Conservation (phyloP, 495 filamentous ascomycete genomes). For the Cercophora samala region DNA sequence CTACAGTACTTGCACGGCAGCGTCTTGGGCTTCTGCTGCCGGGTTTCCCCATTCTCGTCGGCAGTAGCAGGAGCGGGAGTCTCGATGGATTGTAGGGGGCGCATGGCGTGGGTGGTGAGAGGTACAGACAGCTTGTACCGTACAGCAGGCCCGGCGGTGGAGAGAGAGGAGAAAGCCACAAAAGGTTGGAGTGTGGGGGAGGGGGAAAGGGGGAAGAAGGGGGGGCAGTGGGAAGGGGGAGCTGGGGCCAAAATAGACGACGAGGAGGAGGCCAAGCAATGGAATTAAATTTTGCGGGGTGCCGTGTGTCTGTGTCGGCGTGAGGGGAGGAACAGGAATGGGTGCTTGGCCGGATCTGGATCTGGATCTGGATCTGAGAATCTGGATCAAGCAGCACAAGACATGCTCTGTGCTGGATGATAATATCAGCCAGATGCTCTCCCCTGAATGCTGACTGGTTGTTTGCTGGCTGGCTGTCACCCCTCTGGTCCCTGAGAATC, state of each 20-base stretch:
- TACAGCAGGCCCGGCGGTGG: conserved; percentile 23
- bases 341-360: background rate
- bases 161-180: conserved; percentile 9
- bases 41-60: conserved; percentile 47
- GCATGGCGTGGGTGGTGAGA: conserved; percentile 35
- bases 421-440: background rate
- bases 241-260: conserved; percentile 17
- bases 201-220: conserved; percentile 22
- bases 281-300: conserved; percentile 26
- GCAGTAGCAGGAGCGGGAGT: conserved; percentile 40
- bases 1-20: conserved; percentile 55
- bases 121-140: conserved; percentile 23
- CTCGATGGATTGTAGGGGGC: conserved; percentile 50
- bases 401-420: conserved; percentile 20
- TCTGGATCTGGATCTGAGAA: background rate
- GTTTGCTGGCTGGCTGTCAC: background rate
- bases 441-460: background rate
- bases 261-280: conserved; percentile 13
- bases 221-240: conserved; percentile 13
- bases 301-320: conserved; percentile 17
- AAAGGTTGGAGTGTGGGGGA: background rate
- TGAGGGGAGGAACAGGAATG: conserved; percentile 3
- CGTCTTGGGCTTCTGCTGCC: conserved; percentile 53
- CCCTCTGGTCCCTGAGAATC: background rate
- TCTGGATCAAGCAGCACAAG: conserved; percentile 18